Evolutionary conservation across 306 rosid species (phyloP), one percentile per base, ranked within the genome.

Genomic region (Vachellia pachyceras): DNA sequence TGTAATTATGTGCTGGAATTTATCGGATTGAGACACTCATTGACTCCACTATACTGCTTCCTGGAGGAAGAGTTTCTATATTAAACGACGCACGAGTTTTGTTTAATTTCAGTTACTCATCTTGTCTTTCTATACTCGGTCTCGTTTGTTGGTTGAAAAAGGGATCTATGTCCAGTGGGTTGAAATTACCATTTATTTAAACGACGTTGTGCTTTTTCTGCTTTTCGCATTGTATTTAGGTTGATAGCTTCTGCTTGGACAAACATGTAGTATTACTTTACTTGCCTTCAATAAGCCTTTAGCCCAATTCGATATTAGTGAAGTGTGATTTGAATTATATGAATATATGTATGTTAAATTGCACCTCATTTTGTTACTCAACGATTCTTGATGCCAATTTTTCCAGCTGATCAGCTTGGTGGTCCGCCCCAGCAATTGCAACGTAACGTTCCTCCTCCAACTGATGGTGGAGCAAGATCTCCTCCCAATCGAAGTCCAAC

Each of bases 371-470:
- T 11, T 54, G 55, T 55, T 5, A 13, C 40, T 49, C 50, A 73
- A 75, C 45, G 12, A 60, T 44, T 70, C 4, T 73, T 65, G 77
- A 50, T 68, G 13, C 69, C 57, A 25, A 45, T 81, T 46, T 86
- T 63, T 79, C 42, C 85, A 87, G 90, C 69, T 79, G 92, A 83
- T 68, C 68, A 75, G 58, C 69, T 64, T 67, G 81, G 79, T 36
- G 92, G 66, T 64, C 72, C 44, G 40, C 76, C 76, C 78, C 88
- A 80, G 75, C 64, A 78, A 25, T 64, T 47, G 84, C 87, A 83
- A 66, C 71, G 39, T 4, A 58, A 63, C 57, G 49, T 50, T 73
- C 29, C 76, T 80, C 85, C 92, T 50, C 67, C 80, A 0, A 29
- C 47, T 1, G 47, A 73, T 71, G 79, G 79, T 45, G 76, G 79